Conservation (phyloP, 1,284 basidiomycete species). For the Apiotrichum brassicae region DNA sequence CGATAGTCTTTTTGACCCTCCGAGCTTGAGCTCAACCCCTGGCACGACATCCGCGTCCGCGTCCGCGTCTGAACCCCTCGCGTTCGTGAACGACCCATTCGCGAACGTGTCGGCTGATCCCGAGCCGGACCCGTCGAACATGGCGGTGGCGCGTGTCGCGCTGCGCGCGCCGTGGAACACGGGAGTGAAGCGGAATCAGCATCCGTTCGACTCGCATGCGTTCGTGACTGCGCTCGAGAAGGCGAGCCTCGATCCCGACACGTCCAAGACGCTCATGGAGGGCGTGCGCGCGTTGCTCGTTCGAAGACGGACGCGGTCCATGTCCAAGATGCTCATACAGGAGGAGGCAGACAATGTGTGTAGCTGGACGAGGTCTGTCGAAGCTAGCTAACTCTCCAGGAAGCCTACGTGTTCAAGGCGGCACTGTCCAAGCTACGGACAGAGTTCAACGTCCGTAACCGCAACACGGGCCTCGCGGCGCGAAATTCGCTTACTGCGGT, state of each 20-base stretch:
- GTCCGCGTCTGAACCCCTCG: neutral
- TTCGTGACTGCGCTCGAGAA: constrained; percentile 44
- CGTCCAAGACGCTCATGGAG: constrained; percentile 75
- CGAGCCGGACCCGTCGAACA: constrained; percentile 5
- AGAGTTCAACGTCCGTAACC: constrained; percentile 73
- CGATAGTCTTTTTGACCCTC: too few relatives aligned
- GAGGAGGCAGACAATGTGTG: constrained; percentile 88
- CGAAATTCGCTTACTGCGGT: constrained; percentile 69
- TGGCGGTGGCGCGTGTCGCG: constrained; percentile 8
- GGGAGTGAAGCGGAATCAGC: constrained; percentile 17
- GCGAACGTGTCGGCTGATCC: neutral
- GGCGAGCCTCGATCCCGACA: constrained; percentile 35
- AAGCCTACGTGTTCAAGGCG: constrained; percentile 92
- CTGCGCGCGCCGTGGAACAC: neutral
- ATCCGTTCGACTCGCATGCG: constrained; percentile 47
- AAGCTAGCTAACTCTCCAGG: constrained; percentile 53
- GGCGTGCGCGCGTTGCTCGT: constrained; percentile 74
- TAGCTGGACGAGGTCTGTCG: constrained; percentile 17
- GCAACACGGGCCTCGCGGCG: constrained; percentile 78
- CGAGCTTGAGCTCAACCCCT: too few relatives aligned
- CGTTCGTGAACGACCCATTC: neutral
- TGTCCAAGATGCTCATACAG: constrained; percentile 64
- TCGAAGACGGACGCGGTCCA: constrained; percentile 65
- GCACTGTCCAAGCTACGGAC: constrained; percentile 86
- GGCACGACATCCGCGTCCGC: neutral